A percentile compares a stretch with the other conserved stretches of the same genome.
These are phyloP conservation scores for Ogataea nitratoaversa DNA, from an alignment of 805 yeast genomes.

Conservation along the genomic window DNA sequence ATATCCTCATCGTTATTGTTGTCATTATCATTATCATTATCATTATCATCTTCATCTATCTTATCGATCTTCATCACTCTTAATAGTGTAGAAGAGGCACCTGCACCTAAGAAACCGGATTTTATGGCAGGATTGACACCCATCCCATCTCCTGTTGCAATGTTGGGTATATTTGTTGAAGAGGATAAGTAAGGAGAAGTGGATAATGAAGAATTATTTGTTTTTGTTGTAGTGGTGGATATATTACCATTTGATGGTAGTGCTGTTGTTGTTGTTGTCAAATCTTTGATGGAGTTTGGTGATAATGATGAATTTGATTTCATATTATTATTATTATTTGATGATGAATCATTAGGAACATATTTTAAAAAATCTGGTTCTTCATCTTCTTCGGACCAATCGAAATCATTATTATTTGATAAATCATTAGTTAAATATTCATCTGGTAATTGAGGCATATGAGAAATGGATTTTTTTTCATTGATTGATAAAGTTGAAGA, in stretches of 20 bases:
- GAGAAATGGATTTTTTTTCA: constrained; percentile 2
- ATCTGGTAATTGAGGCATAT: constrained; percentile 23
- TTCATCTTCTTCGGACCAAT: constrained; percentile 54
- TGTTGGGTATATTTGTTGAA: constrained; percentile 8
- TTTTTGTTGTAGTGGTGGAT: constrained; percentile 10
- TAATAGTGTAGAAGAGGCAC: constrained; percentile 54
- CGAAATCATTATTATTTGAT: constrained; percentile 44
- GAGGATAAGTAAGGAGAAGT: constrained; percentile 23
- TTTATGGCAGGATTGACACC: constrained; percentile 48
- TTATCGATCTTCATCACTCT: constrained; percentile 31
- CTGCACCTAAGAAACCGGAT: constrained; percentile 63
- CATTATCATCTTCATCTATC: constrained; percentile 20
- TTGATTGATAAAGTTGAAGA: neutral
- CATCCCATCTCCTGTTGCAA: constrained; percentile 55
- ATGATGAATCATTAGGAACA: neutral
- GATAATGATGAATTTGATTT: too few species aligned
- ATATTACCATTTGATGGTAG: constrained; percentile 4
- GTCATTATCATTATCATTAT: constrained; percentile 2
- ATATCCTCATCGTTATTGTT: constrained; percentile 7
- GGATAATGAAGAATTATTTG: constrained; percentile 18
- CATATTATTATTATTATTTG: too few species aligned
- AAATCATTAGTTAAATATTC: constrained; percentile 21
- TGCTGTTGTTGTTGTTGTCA: constrained; percentile 13
- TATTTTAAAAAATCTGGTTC: constrained; percentile 21
- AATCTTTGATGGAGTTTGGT: constrained; percentile 14